These are phyloP conservation scores for Corchorus olitorius DNA, from an alignment of 345 rosid species.

Conservation along the genomic window DNA sequence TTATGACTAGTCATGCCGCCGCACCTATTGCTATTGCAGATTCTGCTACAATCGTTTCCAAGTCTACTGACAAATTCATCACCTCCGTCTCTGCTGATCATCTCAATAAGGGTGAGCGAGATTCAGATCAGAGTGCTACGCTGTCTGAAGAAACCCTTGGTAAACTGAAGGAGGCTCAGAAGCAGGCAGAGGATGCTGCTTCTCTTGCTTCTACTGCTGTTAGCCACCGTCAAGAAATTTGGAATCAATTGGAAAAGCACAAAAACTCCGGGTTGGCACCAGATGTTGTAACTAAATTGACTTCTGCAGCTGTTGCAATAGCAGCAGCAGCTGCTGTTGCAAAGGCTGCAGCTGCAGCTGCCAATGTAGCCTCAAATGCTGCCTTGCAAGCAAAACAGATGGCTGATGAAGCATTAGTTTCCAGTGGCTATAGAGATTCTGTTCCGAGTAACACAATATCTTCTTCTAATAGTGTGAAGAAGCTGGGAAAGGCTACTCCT, in stretches of 20 bases:
- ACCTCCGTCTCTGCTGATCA: conserved; percentile 47
- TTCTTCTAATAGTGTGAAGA: conserved; percentile 33
- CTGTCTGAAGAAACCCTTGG: conserved; percentile 64
- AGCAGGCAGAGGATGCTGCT: conserved; percentile 86
- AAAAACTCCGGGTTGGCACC: conserved; percentile 51
- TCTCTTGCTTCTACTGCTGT: conserved; percentile 77
- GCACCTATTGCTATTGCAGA: conserved; percentile 42
- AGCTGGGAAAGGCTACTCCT: conserved; percentile 51
- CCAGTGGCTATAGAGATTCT: conserved; percentile 31
- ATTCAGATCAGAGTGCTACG: conserved; percentile 40
- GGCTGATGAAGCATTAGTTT: conserved; percentile 83
- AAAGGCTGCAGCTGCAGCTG: conserved; percentile 97
- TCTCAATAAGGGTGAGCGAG: conserved; percentile 38
- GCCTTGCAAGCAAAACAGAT: conserved; percentile 90
- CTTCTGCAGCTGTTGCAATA: conserved; percentile 85
- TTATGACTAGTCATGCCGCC: conserved; percentile 34
- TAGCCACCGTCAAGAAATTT: conserved; percentile 62
- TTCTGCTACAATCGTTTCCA: conserved; percentile 43
- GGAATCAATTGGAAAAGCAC: conserved; percentile 73
- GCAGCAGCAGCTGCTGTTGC: conserved; percentile 97
- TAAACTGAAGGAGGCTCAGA: conserved; percentile 68
- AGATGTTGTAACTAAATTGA: conserved; percentile 67
- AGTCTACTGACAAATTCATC: conserved; percentile 41
- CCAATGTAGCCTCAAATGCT: conserved; percentile 90
- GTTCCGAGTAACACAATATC: conserved; percentile 36